These are phyloP conservation scores for Venturia aucupariae DNA, from an alignment of 2,329 filamentous ascomycete genomes.

Conservation along the genomic window DNA sequence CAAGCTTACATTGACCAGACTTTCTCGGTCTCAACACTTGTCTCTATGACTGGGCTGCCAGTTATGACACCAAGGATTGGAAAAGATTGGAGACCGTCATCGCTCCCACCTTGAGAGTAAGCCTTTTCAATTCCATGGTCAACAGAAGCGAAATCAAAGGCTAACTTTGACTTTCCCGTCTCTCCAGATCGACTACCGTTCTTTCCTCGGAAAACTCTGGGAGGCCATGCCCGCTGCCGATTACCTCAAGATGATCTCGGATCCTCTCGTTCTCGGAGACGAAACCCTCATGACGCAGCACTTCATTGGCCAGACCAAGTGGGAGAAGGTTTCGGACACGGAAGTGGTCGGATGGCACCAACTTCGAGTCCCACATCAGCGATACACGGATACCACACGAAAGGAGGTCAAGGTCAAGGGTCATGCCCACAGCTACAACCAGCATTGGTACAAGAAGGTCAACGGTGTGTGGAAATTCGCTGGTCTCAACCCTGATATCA, in stretches of 20 bases:
- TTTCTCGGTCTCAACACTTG: slow-evolving; percentile 41
- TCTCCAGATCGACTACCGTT: slow-evolving; percentile 58
- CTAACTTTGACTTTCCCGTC: slow-evolving; percentile 14
- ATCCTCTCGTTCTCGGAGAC: slow-evolving; percentile 45
- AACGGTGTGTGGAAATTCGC: slow-evolving; percentile 51
- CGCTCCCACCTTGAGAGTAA: slow-evolving; percentile 47
- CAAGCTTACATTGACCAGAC: slow-evolving; percentile 27
- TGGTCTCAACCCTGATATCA: slow-evolving; percentile 43
- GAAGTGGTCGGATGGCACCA: slow-evolving; percentile 47
- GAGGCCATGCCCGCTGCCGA: slow-evolving; percentile 47
- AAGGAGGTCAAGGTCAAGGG: slow-evolving; percentile 43
- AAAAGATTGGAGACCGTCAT: slow-evolving; percentile 50
- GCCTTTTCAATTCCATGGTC: slow-evolving; percentile 15
- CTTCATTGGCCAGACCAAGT: slow-evolving; percentile 45
- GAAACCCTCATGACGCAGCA: slow-evolving; percentile 47
- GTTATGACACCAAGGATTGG: slow-evolving; percentile 59
- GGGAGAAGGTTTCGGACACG: slow-evolving; percentile 40
- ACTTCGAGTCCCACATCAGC: slow-evolving; percentile 49
- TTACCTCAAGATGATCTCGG: slow-evolving; percentile 44
- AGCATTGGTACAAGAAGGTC: slow-evolving; percentile 48
- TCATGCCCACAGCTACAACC: slow-evolving; percentile 47
- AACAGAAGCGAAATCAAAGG: slow-evolving; percentile 8
- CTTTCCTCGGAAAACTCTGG: slow-evolving; percentile 46
- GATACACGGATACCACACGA: slow-evolving; percentile 40
- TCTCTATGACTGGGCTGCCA: slow-evolving; percentile 55